Percentiles rank a stretch among this genome's conserved stretches.
Evolutionary conservation across 495 filamentous ascomycete species (phyloP).

Genomic region (Penicillium tannophilum): DNA sequence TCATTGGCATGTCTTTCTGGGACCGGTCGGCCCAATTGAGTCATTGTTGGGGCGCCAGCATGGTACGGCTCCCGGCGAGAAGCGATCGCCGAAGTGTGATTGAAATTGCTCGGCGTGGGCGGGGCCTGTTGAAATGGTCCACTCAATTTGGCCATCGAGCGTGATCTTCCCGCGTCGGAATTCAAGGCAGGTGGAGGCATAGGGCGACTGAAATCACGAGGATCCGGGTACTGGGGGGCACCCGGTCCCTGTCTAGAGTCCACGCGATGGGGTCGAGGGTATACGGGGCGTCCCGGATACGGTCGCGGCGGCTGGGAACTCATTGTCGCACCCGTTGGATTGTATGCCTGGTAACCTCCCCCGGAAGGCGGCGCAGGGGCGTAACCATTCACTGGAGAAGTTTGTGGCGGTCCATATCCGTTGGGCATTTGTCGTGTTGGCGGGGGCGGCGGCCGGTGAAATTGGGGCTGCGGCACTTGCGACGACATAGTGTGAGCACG

Average conservation of each 20-base stretch:
- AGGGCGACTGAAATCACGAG: slow-evolving; percentile 50
- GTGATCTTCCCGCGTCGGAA: slow-evolving; percentile 69
- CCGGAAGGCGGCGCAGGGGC: slow-evolving; percentile 32
- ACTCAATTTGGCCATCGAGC: slow-evolving; percentile 79
- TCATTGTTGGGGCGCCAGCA: slow-evolving; percentile 60
- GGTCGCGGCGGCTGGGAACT: slow-evolving; percentile 66
- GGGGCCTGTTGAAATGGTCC: slow-evolving; percentile 56
- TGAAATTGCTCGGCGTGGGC: slow-evolving; percentile 62
- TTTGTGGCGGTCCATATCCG: slow-evolving; percentile 48
- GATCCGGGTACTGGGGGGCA: slow-evolving; percentile 52
- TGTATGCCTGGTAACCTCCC: slow-evolving; percentile 48
- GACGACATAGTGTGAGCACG: slow-evolving; percentile 89
- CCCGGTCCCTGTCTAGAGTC: slow-evolving; percentile 66
- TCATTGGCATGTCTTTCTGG: slow-evolving; percentile 86
- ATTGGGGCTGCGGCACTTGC: slow-evolving; percentile 52
- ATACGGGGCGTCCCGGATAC: slow-evolving; percentile 54
- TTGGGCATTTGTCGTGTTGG: slow-evolving; percentile 62
- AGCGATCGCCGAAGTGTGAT: slow-evolving; percentile 66
- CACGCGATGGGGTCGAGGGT: slow-evolving; percentile 67
- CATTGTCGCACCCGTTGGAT: slow-evolving; percentile 55
- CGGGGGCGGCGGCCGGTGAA: slow-evolving; percentile 51
- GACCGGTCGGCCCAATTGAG: slow-evolving; percentile 86
- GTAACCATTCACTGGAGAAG: slow-evolving; percentile 41
- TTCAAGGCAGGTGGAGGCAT: slow-evolving; percentile 72
- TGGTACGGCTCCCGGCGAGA: slow-evolving; percentile 78